Evolutionary conservation across 192 early-diverging fungal species (phyloP).

Genomic region (Geranomyces variabilis): DNA sequence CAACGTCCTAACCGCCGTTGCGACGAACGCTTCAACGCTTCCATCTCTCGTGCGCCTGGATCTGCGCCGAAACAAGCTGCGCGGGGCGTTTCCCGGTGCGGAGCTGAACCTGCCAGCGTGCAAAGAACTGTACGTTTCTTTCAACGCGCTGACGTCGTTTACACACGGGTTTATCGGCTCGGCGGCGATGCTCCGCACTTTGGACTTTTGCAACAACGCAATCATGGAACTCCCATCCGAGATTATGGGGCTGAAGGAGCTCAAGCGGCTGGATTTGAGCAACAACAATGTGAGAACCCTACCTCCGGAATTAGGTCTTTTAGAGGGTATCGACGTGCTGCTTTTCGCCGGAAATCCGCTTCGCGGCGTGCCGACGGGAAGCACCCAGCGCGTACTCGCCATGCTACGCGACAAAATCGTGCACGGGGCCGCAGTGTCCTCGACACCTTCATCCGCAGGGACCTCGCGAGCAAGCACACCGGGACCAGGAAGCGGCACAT

Average conservation of each 20-base stretch:
- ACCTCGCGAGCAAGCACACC: neutral
- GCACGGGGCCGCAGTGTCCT: neutral
- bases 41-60: slow-evolving; percentile 22
- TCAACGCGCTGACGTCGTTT: slow-evolving; percentile 25
- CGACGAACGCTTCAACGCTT: slow-evolving; percentile 17
- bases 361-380: slow-evolving; percentile 28
- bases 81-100: neutral
- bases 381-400: slow-evolving; percentile 38
- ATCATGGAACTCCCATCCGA: slow-evolving; percentile 35
- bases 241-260: slow-evolving; percentile 37
- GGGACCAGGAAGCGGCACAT: neutral
- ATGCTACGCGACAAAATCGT: slow-evolving; percentile 2
- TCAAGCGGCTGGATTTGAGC: slow-evolving; percentile 48
- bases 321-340: slow-evolving; percentile 19
- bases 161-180: slow-evolving; percentile 14
- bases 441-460: neutral
- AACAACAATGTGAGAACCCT: slow-evolving; percentile 43
- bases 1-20: slow-evolving; percentile 22
- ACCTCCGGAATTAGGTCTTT: slow-evolving; percentile 37
- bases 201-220: slow-evolving; percentile 52
- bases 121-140: slow-evolving; percentile 23
- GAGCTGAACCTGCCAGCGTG: slow-evolving; percentile 4
- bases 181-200: slow-evolving; percentile 32
- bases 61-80: slow-evolving; percentile 21
- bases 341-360: slow-evolving; percentile 37